Evolutionary conservation across 352 stramenopile species (phyloP).

Genomic region (Globisporangium cystogenes): DNA sequence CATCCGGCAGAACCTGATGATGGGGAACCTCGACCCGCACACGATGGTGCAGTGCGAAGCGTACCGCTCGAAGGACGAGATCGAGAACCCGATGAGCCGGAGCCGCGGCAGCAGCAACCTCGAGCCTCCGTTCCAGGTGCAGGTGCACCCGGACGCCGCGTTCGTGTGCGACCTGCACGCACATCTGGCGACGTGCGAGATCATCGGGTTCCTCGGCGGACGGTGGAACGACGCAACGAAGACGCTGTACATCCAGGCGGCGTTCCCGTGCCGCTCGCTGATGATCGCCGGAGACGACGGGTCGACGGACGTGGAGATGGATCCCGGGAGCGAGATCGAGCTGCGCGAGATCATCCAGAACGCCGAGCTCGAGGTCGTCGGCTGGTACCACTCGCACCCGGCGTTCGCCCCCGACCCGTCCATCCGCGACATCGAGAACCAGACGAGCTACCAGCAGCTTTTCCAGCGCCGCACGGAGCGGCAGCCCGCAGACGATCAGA

Average conservation of each 20-base stretch:
- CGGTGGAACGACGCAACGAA: slow-evolving; percentile 80
- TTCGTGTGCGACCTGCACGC: slow-evolving; percentile 92
- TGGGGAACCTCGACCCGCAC: slow-evolving; percentile 71
- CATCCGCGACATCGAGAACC: slow-evolving; percentile 93
- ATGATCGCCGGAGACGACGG: slow-evolving; percentile 87
- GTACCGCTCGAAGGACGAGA: slow-evolving; percentile 37
- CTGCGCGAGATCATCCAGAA: slow-evolving; percentile 88
- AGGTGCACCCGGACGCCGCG: slow-evolving; percentile 85
- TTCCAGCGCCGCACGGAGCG: slow-evolving; percentile 53
- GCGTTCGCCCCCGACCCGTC: slow-evolving; percentile 91
- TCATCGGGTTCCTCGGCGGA: slow-evolving; percentile 93
- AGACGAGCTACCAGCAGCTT: slow-evolving; percentile 90
- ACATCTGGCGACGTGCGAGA: slow-evolving; percentile 91
- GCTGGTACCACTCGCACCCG: slow-evolving; percentile 95
- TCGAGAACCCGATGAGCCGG: slow-evolving; percentile 28
- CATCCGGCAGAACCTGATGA: slow-evolving; percentile 71
- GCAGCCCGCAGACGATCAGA: slow-evolving; percentile 12
- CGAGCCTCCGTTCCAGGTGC: slow-evolving; percentile 81
- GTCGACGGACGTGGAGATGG: slow-evolving; percentile 94
- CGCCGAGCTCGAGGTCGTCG: slow-evolving; percentile 87
- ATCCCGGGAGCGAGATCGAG: slow-evolving; percentile 90
- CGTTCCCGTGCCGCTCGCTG: slow-evolving; percentile 90
- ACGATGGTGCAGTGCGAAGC: slow-evolving; percentile 83
- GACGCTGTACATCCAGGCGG: slow-evolving; percentile 89
- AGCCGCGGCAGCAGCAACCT: slow-evolving; percentile 35